phyloP scores from a whole-genome alignment of 345 rosid genomes.

The Gossypium sturtianum region DNA sequence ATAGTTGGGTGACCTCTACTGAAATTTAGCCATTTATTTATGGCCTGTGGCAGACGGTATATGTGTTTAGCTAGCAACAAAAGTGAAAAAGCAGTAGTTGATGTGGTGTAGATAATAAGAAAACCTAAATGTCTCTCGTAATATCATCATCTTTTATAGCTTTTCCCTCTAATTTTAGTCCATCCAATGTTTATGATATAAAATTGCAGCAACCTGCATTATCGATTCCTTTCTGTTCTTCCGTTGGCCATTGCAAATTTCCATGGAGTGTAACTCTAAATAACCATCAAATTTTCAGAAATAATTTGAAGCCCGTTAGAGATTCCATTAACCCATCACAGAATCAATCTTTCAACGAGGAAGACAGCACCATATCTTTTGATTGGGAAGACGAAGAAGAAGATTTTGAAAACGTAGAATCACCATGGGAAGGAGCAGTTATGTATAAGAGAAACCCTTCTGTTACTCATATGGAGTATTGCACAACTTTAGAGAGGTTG shows the following conservation, averaged over 20 bases:
- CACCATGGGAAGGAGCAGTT: constrained; percentile 94
- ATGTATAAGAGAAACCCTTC: constrained; percentile 68
- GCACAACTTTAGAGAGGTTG: constrained; percentile 91
- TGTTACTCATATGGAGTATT: constrained; percentile 67
- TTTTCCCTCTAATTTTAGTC: constrained; percentile 20
- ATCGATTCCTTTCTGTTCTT: constrained; percentile 5
- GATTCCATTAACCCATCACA: constrained; percentile 18
- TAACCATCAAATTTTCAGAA: constrained; percentile 2
- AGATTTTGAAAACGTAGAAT: constrained; percentile 40
- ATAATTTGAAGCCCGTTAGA: constrained; percentile 21
- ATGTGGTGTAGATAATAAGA: neutral
- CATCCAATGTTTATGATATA: neutral
- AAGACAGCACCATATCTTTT: constrained; percentile 21
- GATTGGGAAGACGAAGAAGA: constrained; percentile 52
- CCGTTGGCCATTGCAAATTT: constrained; percentile 11
- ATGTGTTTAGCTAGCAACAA: too few species aligned
- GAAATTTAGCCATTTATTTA: too few species aligned
- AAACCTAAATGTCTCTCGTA: constrained; percentile 34
- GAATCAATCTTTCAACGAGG: constrained; percentile 22
- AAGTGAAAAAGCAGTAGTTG: too few species aligned
- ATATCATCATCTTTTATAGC: constrained; percentile 27
- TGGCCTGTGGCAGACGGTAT: too few species aligned
- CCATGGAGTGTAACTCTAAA: constrained; percentile 7
- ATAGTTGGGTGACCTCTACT: too few species aligned
- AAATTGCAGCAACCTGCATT: constrained; percentile 16